A percentile compares a stretch with the other conserved stretches of the same genome.
Conservation (phyloP, 805 yeast genomes). For the Monosporozyma aquatica region DNA sequence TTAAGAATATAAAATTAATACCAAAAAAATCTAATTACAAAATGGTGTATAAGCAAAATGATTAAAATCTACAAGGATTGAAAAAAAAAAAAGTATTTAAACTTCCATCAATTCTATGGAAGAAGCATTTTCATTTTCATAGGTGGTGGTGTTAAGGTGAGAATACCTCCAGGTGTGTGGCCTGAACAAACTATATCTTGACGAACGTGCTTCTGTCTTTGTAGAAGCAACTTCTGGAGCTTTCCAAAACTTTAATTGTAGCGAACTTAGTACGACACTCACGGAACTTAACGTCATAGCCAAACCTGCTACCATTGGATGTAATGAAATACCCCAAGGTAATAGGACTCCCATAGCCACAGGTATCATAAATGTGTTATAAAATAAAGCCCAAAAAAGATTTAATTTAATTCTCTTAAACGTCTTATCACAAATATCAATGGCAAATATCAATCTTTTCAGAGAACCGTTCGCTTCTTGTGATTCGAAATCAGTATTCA, state of each 20-base stretch:
- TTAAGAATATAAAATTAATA: no score
- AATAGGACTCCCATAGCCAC: slow-evolving; percentile 87
- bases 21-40: no score
- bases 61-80: no score
- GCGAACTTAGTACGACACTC: slow-evolving; percentile 76
- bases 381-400: slow-evolving; percentile 78
- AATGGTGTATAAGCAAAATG: no score
- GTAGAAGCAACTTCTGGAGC: slow-evolving; percentile 15
- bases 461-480: slow-evolving; percentile 23
- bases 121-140: no score
- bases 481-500: slow-evolving; percentile 28
- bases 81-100: background rate
- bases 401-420: slow-evolving; percentile 69
- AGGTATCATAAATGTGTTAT: slow-evolving; percentile 80
- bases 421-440: slow-evolving; percentile 62
- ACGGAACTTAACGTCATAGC: slow-evolving; percentile 92
- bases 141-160: background rate
- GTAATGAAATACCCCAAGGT: slow-evolving; percentile 67
- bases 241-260: slow-evolving; percentile 60
- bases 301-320: slow-evolving; percentile 82
- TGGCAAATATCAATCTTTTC: slow-evolving; percentile 47
- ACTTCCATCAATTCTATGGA: background rate
- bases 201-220: background rate
- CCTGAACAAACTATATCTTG: background rate
- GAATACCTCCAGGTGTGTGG: background rate